Percentiles rank a stretch among this genome's conserved stretches.
These are phyloP conservation scores for Pythium coloratum DNA, from an alignment of 352 stramenopile genomes.

Conservation along the genomic window DNA sequence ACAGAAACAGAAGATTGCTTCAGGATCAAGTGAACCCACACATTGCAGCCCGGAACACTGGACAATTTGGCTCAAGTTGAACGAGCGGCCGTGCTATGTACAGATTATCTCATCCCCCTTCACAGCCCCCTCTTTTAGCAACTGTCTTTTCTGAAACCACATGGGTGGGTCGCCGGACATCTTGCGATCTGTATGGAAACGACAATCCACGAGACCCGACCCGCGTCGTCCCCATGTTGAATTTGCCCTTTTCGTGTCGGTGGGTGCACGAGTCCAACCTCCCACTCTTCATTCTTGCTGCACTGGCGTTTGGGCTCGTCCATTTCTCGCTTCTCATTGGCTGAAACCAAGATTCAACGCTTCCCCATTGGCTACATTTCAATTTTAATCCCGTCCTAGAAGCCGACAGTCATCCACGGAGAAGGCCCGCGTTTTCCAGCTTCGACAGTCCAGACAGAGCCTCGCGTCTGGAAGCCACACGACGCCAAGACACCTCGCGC, in stretches of 20 bases:
- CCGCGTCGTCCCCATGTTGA: constrained; percentile 13
- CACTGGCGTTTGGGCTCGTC: constrained; percentile 9
- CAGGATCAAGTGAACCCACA: constrained; percentile 7
- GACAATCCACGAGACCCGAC: neutral
- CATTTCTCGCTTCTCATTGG: constrained; percentile 17
- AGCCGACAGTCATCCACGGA: neutral
- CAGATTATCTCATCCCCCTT: constrained; percentile 8
- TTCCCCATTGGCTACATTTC: constrained; percentile 18
- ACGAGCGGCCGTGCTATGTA: constrained; percentile 8
- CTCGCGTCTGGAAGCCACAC: too few relatives aligned
- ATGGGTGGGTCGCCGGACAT: constrained; percentile 7
- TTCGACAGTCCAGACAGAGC: constrained; percentile 1
- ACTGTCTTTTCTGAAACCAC: constrained; percentile 14
- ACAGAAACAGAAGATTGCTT: neutral
- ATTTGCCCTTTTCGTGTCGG: constrained; percentile 12
- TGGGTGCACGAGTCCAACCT: constrained; percentile 12
- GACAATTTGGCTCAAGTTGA: neutral
- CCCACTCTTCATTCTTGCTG: constrained; percentile 17
- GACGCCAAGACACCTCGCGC: neutral
- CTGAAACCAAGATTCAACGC: constrained; percentile 29
- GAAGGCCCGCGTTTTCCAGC: neutral
- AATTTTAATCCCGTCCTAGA: neutral
- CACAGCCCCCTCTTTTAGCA: constrained; percentile 8
- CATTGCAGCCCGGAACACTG: neutral
- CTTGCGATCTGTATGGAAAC: constrained; percentile 7